phyloP scores from a whole-genome alignment of 176 grass and related monocot species.

The Triticum urartu region DNA sequence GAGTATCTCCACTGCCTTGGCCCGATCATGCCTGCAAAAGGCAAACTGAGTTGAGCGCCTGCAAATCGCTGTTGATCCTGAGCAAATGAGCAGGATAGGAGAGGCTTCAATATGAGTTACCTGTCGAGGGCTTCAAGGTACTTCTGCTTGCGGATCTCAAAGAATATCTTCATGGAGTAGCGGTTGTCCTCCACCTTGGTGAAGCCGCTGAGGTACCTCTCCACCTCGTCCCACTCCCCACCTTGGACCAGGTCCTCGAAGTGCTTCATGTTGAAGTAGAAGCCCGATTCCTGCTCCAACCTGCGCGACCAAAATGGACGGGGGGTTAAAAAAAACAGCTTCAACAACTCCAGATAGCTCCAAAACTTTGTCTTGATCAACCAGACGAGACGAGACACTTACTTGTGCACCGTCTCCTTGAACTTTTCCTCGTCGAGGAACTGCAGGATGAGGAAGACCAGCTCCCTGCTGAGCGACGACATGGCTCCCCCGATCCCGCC shows the following conservation, averaged over 20 bases:
- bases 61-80: background rate
- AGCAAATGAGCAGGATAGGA: background rate
- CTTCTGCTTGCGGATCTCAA: constrained; percentile 99
- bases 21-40: constrained; percentile 79
- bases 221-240: constrained; percentile 99
- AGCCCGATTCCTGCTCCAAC: constrained; percentile 97
- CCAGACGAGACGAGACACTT: background rate
- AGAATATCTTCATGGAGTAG: constrained; percentile 99
- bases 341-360: background rate
- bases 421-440: constrained; percentile 96
- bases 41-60: constrained; percentile 9
- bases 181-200: constrained; percentile 99
- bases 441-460: constrained; percentile 92
- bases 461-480: constrained; percentile 93
- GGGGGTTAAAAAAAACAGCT: background rate
- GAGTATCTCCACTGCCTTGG: constrained; percentile 96
- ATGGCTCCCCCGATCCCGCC: constrained; percentile 74
- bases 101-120: constrained; percentile 32
- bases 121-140: constrained; percentile 99
- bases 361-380: background rate
- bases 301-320: constrained; percentile 31
- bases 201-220: constrained; percentile 96
- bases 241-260: constrained; percentile 96
- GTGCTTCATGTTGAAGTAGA: constrained; percentile 99
- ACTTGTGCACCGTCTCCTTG: constrained; percentile 88